These are phyloP conservation scores for Podila epigama DNA, from an alignment of 192 early-diverging fungal genomes.

Conservation along the genomic window DNA sequence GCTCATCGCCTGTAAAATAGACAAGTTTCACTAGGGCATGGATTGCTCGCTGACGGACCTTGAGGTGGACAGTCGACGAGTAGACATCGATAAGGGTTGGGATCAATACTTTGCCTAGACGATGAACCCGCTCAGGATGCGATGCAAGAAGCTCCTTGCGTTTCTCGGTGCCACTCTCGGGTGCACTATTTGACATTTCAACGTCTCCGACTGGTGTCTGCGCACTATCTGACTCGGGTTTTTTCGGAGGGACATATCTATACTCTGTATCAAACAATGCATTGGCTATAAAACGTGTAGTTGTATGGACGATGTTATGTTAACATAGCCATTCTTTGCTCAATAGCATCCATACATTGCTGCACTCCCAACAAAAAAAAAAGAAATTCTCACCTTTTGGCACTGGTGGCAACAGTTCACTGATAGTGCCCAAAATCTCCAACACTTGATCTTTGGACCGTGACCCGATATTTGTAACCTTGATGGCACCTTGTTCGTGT, in stretches of 20 bases:
- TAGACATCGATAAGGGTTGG: conserved; percentile 80
- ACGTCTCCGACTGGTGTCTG: conserved; percentile 9
- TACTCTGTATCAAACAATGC: conserved; percentile 40
- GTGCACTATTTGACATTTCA: conserved; percentile 5
- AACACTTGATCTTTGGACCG: conserved; percentile 61
- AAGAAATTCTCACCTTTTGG: conserved; percentile 59
- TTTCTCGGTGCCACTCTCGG: conserved; percentile 22
- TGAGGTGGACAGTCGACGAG: conserved; percentile 67
- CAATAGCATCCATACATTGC: background rate
- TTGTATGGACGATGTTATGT: background rate
- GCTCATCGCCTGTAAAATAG: conserved; percentile 53
- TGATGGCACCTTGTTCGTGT: conserved; percentile 5
- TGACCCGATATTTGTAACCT: conserved; percentile 26
- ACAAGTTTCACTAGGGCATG: conserved; percentile 66
- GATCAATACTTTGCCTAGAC: conserved; percentile 60
- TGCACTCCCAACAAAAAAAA: too few species aligned
- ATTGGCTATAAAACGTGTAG: conserved; percentile 6
- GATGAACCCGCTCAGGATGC: conserved; percentile 42
- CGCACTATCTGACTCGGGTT: background rate
- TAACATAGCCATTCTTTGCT: background rate
- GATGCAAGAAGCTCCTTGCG: conserved; percentile 45
- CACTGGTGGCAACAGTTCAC: conserved; percentile 65
- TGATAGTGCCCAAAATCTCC: conserved; percentile 64
- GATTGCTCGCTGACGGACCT: conserved; percentile 69
- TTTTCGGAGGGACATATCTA: conserved; percentile 3